A percentile compares a stretch with the other conserved stretches of the same genome.
Conservation (phyloP, 345 rosid genomes). For the Pugionium cornutum region DNA sequence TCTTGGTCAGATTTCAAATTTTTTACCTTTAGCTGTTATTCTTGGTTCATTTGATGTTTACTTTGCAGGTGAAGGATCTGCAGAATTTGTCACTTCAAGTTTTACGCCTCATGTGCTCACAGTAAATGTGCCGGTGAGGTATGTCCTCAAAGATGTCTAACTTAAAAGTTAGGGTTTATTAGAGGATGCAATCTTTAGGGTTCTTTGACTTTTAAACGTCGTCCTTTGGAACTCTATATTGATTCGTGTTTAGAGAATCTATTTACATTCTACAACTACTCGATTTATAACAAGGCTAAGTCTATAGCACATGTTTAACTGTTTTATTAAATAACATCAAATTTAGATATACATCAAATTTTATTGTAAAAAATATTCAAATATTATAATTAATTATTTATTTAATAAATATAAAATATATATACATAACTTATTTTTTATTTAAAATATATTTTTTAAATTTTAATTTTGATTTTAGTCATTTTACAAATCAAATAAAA, state of each 20-base stretch:
- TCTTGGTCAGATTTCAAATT: background rate
- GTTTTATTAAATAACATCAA: too few relatives aligned
- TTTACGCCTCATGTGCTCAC: constrained; percentile 79
- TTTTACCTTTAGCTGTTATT: background rate
- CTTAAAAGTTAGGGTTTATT: constrained; percentile 29
- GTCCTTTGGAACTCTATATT: background rate
- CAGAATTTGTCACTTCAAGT: constrained; percentile 63
- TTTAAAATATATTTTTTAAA: too few relatives aligned
- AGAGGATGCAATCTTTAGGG: constrained; percentile 33
- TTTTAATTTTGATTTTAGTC: too few relatives aligned
- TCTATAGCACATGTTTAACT: too few relatives aligned
- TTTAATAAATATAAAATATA: too few relatives aligned
- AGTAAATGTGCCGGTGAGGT: too few relatives aligned
- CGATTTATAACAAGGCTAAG: background rate
- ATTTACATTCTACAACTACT: background rate
- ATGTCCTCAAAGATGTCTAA: constrained; percentile 19
- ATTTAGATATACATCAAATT: too few relatives aligned
- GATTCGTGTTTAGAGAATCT: background rate
- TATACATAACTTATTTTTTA: too few relatives aligned
- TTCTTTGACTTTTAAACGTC: constrained; percentile 22
- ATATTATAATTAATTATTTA: too few relatives aligned
- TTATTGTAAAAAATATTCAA: too few relatives aligned
- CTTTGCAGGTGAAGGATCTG: constrained; percentile 52
- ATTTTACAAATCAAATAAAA: too few relatives aligned
- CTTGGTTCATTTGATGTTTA: background rate